Conservation (phyloP, 169 alveolate genomes). For the Ichthyophthirius multifiliis region DNA sequence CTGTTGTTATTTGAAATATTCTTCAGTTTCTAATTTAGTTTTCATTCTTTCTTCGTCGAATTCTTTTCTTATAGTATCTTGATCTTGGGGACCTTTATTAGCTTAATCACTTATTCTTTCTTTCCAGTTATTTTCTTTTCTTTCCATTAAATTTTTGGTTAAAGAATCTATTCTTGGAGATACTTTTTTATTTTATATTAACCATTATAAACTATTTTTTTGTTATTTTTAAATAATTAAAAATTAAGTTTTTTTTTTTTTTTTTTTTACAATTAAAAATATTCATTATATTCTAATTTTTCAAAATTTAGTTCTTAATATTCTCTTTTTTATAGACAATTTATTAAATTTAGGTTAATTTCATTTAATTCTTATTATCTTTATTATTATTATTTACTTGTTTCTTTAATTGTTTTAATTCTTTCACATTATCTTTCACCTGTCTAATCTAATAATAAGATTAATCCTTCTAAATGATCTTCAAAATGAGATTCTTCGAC, state of each 20-base stretch:
- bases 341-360: too few relatives aligned
- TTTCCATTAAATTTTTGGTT: neutral
- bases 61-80: neutral
- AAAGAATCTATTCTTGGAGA: constrained; percentile 2
- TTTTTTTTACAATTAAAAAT: too few relatives aligned
- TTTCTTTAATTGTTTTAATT: neutral
- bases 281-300: too few relatives aligned
- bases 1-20: neutral
- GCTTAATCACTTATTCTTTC: neutral
- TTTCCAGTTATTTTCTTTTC: neutral
- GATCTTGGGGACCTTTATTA: neutral
- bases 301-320: too few relatives aligned
- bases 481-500: constrained; percentile 4
- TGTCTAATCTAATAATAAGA: neutral
- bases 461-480: neutral
- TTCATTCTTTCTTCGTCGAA: neutral
- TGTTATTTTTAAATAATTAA: too few relatives aligned
- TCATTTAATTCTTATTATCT: too few relatives aligned
- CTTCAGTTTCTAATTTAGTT: neutral
- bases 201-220: neutral
- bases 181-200: neutral
- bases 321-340: too few relatives aligned
- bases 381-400: too few relatives aligned
- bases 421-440: neutral
- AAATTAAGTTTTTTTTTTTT: too few relatives aligned